Percentiles rank a stretch among this genome's conserved stretches.
Evolutionary conservation across 2,329 filamentous ascomycete species (phyloP).

Genomic region (Hyphodiscus sp.): DNA sequence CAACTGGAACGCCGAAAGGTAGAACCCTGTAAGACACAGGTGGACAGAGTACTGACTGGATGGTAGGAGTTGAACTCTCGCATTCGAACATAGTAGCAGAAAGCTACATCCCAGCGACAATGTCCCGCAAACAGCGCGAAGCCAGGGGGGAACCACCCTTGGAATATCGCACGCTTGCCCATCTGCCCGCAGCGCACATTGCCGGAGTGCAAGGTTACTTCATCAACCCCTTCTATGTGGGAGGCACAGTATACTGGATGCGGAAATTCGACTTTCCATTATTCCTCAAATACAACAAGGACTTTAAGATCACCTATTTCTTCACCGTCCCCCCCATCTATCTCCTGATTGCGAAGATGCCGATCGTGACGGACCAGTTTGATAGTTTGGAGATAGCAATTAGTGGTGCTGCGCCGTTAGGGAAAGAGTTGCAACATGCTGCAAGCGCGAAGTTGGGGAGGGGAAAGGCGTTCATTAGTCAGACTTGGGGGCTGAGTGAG

Average conservation of each 20-base stretch:
- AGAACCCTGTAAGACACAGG: constrained; percentile 40
- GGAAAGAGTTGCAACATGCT: constrained; percentile 44
- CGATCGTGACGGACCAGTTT: constrained; percentile 50
- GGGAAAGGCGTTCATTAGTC: constrained; percentile 41
- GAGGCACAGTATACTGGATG: constrained; percentile 55
- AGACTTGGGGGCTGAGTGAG: constrained; percentile 24
- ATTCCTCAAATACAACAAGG: constrained; percentile 47
- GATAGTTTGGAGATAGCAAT: constrained; percentile 40
- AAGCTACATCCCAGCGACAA: constrained; percentile 29
- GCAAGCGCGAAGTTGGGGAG: constrained; percentile 50
- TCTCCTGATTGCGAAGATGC: constrained; percentile 50
- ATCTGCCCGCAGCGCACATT: constrained; percentile 41
- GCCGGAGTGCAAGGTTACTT: constrained; percentile 42
- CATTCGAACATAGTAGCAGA: constrained; percentile 39
- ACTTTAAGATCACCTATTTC: constrained; percentile 45
- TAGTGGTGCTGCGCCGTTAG: constrained; percentile 51
- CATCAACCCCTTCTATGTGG: constrained; percentile 39
- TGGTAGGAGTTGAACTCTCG: constrained; percentile 33
- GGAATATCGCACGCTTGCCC: constrained; percentile 37
- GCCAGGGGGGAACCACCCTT: constrained; percentile 22
- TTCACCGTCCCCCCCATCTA: constrained; percentile 57
- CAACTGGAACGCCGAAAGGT: constrained; percentile 77
- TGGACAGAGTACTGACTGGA: not conserved
- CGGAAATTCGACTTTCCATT: constrained; percentile 48
- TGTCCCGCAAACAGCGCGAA: constrained; percentile 19